A percentile compares a stretch with the other conserved stretches of the same genome.
Conservation (phyloP, 345 rosid genomes). For the Cardamine occulta region DNA sequence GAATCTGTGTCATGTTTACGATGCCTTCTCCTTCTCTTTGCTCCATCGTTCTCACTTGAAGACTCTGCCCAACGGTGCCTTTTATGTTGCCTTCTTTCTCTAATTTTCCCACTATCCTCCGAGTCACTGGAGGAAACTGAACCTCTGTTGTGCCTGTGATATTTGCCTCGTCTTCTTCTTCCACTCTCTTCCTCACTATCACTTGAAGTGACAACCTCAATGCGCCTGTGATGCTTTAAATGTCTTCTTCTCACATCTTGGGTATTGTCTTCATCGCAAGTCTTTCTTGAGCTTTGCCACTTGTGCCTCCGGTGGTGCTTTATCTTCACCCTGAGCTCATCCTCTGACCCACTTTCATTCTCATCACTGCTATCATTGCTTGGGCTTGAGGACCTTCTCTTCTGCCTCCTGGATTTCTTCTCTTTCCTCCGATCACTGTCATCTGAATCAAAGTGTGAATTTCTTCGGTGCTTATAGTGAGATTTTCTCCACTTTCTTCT, state of each 20-base stretch:
- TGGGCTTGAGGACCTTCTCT: constrained; percentile 50
- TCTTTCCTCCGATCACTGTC: constrained; percentile 60
- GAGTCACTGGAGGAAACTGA: constrained; percentile 44
- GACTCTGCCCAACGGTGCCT: constrained; percentile 38
- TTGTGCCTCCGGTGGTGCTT: constrained; percentile 51
- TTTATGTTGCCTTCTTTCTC: constrained; percentile 47
- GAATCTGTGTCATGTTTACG: constrained; percentile 28
- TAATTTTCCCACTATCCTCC: constrained; percentile 42
- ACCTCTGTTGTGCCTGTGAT: constrained; percentile 44
- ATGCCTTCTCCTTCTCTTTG: constrained; percentile 17
- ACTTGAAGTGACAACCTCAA: constrained; percentile 44
- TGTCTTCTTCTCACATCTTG: constrained; percentile 40
- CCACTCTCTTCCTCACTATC: constrained; percentile 41
- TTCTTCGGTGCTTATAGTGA: constrained; percentile 64
- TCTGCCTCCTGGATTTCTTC: constrained; percentile 55
- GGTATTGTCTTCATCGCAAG: constrained; percentile 45
- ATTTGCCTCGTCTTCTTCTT: constrained; percentile 46
- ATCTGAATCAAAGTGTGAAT: constrained; percentile 52
- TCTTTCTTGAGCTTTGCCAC: constrained; percentile 48
- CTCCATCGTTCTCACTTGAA: constrained; percentile 40
- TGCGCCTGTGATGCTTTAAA: constrained; percentile 36
- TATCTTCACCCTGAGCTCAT: constrained; percentile 55
- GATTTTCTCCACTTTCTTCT: constrained; percentile 58
- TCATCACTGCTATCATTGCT: constrained; percentile 52
- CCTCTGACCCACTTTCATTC: constrained; percentile 52